Evolutionary conservation across 495 filamentous ascomycete species (phyloP).

Genomic region (Peziza echinospora): DNA sequence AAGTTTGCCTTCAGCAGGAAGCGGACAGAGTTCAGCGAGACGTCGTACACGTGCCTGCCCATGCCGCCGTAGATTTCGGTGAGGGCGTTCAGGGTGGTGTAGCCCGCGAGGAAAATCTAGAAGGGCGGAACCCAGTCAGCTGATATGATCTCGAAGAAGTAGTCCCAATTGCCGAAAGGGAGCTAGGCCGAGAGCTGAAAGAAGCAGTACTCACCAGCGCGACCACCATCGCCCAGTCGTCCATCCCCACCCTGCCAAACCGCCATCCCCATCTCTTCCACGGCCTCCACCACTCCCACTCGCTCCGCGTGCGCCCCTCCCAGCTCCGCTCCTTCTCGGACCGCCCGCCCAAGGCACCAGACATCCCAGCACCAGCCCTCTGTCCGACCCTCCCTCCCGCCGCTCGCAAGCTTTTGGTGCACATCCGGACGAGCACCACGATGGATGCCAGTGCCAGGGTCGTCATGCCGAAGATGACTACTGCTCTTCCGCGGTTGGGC

Average conservation of each 20-base stretch:
- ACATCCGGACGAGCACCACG: background rate
- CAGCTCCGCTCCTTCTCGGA: background rate
- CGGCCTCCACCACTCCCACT: background rate
- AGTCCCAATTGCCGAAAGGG: no score
- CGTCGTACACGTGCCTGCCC: slow-evolving; percentile 14
- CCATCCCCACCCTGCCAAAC: slow-evolving; percentile 5
- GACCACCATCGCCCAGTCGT: slow-evolving; percentile 13
- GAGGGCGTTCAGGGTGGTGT: background rate
- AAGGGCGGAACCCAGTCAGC: no score
- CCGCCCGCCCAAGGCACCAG: background rate
- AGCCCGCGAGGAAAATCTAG: background rate
- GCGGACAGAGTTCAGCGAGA: background rate
- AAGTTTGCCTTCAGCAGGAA: slow-evolving; percentile 11
- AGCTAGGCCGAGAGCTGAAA: no score
- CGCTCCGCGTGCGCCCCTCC: background rate
- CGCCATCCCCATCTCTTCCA: background rate
- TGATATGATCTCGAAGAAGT: no score
- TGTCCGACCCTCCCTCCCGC: background rate
- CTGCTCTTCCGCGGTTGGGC: background rate
- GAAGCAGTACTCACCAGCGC: slow-evolving; percentile 8
- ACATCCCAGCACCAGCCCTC: background rate
- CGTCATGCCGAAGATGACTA: background rate
- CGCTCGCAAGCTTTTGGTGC: background rate
- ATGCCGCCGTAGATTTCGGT: slow-evolving; percentile 8
- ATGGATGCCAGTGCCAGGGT: background rate